Percentiles rank a stretch among this genome's conserved stretches.
These are phyloP conservation scores for Dactylellina leptospora DNA, from an alignment of 2,329 filamentous ascomycete genomes.

Conservation along the genomic window DNA sequence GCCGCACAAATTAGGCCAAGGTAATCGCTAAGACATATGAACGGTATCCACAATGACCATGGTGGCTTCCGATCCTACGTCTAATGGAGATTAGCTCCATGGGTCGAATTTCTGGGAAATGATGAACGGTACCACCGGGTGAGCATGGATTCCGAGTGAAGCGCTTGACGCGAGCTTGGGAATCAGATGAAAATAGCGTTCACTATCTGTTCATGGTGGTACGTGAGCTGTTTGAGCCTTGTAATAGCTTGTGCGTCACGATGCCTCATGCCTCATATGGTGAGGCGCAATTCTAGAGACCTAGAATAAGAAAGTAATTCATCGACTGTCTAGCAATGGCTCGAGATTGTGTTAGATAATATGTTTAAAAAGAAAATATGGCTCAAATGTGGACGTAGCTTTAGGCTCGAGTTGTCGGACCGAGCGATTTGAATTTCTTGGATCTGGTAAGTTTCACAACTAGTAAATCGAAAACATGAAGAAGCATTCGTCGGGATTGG, in stretches of 20 bases:
- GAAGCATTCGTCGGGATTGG: conserved; percentile 30
- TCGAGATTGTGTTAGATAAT: conserved; percentile 27
- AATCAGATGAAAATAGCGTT: conserved; percentile 18
- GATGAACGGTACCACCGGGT: conserved; percentile 44
- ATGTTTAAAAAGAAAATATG: conserved; percentile 25
- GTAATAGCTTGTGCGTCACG: conserved; percentile 47
- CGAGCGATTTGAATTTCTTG: conserved; percentile 30
- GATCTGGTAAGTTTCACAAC: conserved; percentile 14
- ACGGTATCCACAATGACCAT: conserved; percentile 31
- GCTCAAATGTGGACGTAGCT: conserved; percentile 6
- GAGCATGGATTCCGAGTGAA: conserved; percentile 36
- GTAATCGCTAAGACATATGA: conserved; percentile 34
- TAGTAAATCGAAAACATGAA: conserved; percentile 8
- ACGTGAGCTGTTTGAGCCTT: conserved; percentile 45
- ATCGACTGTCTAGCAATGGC: conserved; percentile 29
- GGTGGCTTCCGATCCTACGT: conserved; percentile 49
- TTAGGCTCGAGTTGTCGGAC: conserved; percentile 43
- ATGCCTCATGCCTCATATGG: conserved; percentile 46
- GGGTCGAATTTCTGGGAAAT: conserved; percentile 20
- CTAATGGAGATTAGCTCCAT: conserved; percentile 20
- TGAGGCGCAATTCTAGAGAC: conserved; percentile 32
- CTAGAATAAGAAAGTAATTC: conserved; percentile 34
- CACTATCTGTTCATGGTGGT: conserved; percentile 27
- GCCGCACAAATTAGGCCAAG: conserved; percentile 13
- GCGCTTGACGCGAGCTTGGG: conserved; percentile 47